Percentiles rank a stretch among this genome's conserved stretches.
Conservation (phyloP, 148 eudicot genomes). For the Camellia japonica region DNA sequence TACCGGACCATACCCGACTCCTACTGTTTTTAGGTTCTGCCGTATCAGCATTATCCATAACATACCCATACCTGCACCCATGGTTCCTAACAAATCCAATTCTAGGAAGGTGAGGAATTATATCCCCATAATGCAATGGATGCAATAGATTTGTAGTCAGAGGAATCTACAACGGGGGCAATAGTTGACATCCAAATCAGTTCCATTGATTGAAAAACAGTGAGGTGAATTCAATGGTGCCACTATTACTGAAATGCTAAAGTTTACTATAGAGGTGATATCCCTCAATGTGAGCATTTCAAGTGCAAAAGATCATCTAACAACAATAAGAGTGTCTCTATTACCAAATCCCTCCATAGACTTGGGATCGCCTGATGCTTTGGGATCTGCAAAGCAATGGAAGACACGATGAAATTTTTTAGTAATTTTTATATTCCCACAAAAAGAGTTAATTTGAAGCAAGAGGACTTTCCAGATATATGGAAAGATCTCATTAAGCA, state of each 20-base stretch:
- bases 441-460: not conserved
- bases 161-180: not conserved
- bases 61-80: no score
- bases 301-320: not conserved
- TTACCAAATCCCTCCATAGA: slow-evolving; percentile 84
- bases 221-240: no score
- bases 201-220: not conserved
- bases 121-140: not conserved
- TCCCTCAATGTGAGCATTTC: slow-evolving; percentile 7
- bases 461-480: not conserved
- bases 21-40: no score
- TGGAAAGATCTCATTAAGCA: not conserved
- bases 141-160: not conserved
- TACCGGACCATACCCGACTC: no score
- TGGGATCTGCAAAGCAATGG: slow-evolving; percentile 58
- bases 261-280: not conserved
- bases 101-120: no score
- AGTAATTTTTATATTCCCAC: not conserved
- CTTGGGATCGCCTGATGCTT: slow-evolving; percentile 62
- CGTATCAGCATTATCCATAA: no score
- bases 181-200: not conserved
- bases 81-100: not conserved
- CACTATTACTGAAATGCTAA: not conserved
- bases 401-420: not conserved
- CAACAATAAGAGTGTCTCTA: slow-evolving; percentile 8